These are phyloP conservation scores for Exserohilum rostratum DNA, from an alignment of 2,329 filamentous ascomycete species.

Conservation along the genomic window DNA sequence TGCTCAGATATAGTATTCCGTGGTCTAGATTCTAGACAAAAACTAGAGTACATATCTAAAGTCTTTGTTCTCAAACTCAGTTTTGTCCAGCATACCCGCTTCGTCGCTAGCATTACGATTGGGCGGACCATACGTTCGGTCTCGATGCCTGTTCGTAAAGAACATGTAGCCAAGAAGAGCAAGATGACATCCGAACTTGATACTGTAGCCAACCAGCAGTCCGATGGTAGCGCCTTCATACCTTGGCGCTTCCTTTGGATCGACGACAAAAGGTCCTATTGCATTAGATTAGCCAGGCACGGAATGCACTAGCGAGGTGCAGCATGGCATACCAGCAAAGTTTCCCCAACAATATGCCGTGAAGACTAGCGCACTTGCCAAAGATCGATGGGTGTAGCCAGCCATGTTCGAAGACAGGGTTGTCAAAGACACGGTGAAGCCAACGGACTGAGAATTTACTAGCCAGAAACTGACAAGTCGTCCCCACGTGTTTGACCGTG, in stretches of 20 bases:
- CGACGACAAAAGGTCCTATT: conserved; percentile 49
- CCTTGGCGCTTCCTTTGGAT: conserved; percentile 41
- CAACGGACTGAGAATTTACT: conserved; percentile 55
- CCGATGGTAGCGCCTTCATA: conserved; percentile 36
- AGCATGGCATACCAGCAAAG: conserved; percentile 39
- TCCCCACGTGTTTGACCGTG: conserved; percentile 33
- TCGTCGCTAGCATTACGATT: conserved; percentile 36
- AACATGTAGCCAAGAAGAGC: conserved; percentile 47
- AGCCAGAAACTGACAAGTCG: conserved; percentile 37
- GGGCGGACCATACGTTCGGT: conserved; percentile 15
- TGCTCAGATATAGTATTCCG: too few relatives aligned
- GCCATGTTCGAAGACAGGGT: conserved; percentile 53
- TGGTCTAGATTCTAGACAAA: too few relatives aligned
- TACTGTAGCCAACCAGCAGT: conserved; percentile 49
- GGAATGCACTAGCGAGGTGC: not conserved
- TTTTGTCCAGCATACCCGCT: conserved; percentile 51
- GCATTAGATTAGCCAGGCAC: not conserved
- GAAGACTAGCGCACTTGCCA: conserved; percentile 57
- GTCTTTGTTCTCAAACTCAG: conserved; percentile 53
- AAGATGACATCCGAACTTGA: conserved; percentile 48
- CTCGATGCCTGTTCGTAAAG: conserved; percentile 42
- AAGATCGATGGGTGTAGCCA: conserved; percentile 56
- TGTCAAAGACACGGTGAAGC: conserved; percentile 40
- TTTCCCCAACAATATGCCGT: conserved; percentile 52
- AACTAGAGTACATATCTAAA: conserved; percentile 49